phyloP scores from a whole-genome alignment of 176 grass and related monocot species.

The Aegilops longissima region DNA sequence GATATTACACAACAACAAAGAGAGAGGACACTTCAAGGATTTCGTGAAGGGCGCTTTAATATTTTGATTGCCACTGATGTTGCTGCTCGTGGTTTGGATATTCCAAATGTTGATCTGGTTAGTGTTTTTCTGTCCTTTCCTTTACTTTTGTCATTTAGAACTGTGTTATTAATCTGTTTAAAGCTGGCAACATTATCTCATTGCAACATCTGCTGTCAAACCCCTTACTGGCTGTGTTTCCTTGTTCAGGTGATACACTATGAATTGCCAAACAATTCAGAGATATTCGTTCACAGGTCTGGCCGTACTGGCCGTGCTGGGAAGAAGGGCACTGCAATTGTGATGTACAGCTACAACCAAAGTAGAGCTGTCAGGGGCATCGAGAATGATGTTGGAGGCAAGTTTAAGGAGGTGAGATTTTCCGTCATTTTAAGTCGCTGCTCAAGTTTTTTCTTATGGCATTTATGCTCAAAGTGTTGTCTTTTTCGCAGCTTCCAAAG shows the following conservation, averaged over 20 bases:
- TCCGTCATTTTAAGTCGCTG: neutral
- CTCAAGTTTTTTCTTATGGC: neutral
- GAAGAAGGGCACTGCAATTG: conserved; percentile 86
- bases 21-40: conserved; percentile 81
- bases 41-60: conserved; percentile 80
- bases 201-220: neutral
- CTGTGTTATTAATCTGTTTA: neutral
- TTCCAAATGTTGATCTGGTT: conserved; percentile 98
- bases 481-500: conserved; percentile 63
- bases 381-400: conserved; percentile 75
- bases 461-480: conserved; percentile 20
- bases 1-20: conserved; percentile 82
- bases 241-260: conserved; percentile 77
- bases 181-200: neutral
- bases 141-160: neutral
- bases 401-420: conserved; percentile 69
- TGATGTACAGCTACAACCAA: conserved; percentile 63
- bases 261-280: conserved; percentile 88
- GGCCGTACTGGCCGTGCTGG: conserved; percentile 97
- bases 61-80: conserved; percentile 95
- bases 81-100: conserved; percentile 95
- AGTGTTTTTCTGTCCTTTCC: conserved; percentile 12
- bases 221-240: neutral
- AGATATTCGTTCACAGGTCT: conserved; percentile 94
- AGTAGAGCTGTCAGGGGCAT: conserved; percentile 57